Conservation (phyloP, 148 eudicot genomes). For the Tetragonia tetragonoides region DNA sequence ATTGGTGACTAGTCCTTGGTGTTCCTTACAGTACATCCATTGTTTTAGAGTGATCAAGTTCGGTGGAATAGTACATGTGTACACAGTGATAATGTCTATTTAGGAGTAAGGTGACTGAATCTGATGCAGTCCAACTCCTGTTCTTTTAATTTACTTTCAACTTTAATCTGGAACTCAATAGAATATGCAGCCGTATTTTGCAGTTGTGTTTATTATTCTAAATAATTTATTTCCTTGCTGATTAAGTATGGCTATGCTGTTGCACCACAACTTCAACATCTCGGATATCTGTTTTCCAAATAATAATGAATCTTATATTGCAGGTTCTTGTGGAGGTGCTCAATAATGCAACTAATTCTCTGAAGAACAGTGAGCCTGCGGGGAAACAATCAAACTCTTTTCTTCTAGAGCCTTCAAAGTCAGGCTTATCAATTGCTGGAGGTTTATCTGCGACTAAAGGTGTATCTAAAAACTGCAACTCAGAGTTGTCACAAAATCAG, state of each 20-base stretch:
- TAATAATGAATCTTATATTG: constrained; percentile 7
- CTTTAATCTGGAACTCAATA: too few species aligned
- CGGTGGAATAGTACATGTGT: too few species aligned
- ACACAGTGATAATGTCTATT: too few species aligned
- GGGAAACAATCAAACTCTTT: constrained; percentile 48
- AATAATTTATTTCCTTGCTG: not conserved
- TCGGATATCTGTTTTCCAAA: not conserved
- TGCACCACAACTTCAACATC: not conserved
- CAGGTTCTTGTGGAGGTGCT: constrained; percentile 92
- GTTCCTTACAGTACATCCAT: not conserved
- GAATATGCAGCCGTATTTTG: not conserved
- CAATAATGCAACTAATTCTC: constrained; percentile 30
- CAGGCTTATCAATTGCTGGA: constrained; percentile 68
- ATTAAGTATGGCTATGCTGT: not conserved
- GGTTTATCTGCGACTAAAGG: constrained; percentile 78
- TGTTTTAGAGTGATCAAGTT: too few species aligned
- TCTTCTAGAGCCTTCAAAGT: constrained; percentile 66
- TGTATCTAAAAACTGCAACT: constrained; percentile 52
- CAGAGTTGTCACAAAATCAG: constrained; percentile 50
- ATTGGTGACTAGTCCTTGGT: not conserved
- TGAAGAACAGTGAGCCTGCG: constrained; percentile 48
- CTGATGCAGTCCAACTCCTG: too few species aligned
- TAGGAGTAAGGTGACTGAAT: too few species aligned
- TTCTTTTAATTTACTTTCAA: too few species aligned
- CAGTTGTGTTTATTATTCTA: not conserved